Evolutionary conservation across 2,329 filamentous ascomycete species (phyloP).

Genomic region (Intubia oerlemansii): DNA sequence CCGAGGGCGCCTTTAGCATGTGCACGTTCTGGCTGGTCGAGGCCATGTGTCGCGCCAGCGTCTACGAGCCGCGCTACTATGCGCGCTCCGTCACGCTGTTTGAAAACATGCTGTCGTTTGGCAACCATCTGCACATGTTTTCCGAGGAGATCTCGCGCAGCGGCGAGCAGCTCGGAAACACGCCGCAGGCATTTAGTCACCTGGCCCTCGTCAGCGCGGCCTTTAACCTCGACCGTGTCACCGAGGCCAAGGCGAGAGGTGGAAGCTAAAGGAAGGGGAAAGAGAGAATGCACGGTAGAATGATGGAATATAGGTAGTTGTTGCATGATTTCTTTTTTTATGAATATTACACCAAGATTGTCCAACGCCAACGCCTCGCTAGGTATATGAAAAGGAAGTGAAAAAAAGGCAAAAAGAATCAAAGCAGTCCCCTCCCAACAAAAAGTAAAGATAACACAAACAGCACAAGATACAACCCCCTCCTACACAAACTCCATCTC

Average conservation of each 20-base stretch:
- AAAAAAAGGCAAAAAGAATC: neutral
- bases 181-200: slow-evolving; percentile 60
- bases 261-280: no score
- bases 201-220: slow-evolving; percentile 56
- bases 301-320: no score
- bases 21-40: slow-evolving; percentile 72
- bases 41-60: slow-evolving; percentile 46
- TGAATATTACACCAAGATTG: no score
- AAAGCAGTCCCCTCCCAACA: neutral
- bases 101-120: slow-evolving; percentile 57
- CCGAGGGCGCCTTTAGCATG: slow-evolving; percentile 61
- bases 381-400: no score
- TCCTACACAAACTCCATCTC: slow-evolving; percentile 15
- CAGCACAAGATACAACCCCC: neutral
- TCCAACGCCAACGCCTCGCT: no score
- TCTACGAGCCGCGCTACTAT: slow-evolving; percentile 44
- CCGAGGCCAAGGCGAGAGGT: no score
- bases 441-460: neutral
- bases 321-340: no score
- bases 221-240: slow-evolving; percentile 48
- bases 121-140: slow-evolving; percentile 60
- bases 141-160: slow-evolving; percentile 56
- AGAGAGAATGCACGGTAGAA: no score
- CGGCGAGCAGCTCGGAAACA: slow-evolving; percentile 62
- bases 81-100: slow-evolving; percentile 44